phyloP scores from a whole-genome alignment of 441 rosid genomes.

The Arabidopsis lyrata region DNA sequence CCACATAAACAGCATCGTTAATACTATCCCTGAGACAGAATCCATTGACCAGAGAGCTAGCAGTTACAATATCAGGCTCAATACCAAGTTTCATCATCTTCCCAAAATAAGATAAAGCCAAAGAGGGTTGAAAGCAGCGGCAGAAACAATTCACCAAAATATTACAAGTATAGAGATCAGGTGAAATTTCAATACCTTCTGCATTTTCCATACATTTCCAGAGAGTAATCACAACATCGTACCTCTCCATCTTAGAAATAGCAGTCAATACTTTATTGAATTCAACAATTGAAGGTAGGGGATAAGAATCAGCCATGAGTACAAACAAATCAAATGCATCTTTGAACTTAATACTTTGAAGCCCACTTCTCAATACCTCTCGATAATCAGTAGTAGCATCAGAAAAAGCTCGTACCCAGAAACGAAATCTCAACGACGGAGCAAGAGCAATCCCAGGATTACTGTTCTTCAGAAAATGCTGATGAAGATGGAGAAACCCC shows the following conservation, averaged over 20 bases:
- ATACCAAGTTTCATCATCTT: constrained; percentile 47
- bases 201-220: constrained; percentile 4
- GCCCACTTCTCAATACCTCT: constrained; percentile 27
- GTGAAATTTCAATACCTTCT: constrained; percentile 20
- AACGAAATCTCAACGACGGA: constrained; percentile 28
- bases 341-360: neutral
- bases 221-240: constrained; percentile 33
- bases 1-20: constrained; percentile 6
- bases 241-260: constrained; percentile 33
- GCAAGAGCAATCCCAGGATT: constrained; percentile 16
- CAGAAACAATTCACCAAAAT: constrained; percentile 44
- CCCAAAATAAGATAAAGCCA: constrained; percentile 35
- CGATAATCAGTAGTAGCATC: neutral
- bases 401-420: constrained; percentile 24
- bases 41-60: constrained; percentile 38
- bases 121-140: constrained; percentile 20
- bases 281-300: constrained; percentile 37
- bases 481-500: constrained; percentile 36
- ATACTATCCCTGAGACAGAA: constrained; percentile 14
- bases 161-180: constrained; percentile 32
- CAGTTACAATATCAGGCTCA: constrained; percentile 31
- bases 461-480: constrained; percentile 26
- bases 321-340: constrained; percentile 30
- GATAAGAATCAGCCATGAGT: constrained; percentile 36
- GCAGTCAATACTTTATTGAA: constrained; percentile 41